Base-by-base conservation (phyloP, 768 basidiomycete species). In the Calocera viscosa region DNA sequence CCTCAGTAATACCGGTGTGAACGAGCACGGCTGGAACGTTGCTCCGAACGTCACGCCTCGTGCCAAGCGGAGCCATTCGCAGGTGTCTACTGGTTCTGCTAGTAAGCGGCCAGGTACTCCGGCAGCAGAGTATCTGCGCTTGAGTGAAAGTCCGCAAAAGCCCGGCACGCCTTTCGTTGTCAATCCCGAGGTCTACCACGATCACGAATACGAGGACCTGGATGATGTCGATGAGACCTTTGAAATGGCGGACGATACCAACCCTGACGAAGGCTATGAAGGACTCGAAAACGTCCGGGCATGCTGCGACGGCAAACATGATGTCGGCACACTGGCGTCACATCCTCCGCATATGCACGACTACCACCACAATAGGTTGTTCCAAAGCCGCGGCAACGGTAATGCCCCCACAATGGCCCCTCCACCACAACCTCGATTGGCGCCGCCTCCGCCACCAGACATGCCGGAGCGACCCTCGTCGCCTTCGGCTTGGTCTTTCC, bases 281-380 rank as follows among this genome's bases (percentile, higher is more conserved):
- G 94, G 93, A 0, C 76, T 98, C 66, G 94, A 97, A 78, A 97
- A 98, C 72, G 94, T 97, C 24, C 83, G 95, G 26, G 93, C 89
- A 0, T 93, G 91, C 74, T 93, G 90, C 72, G 90, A 91, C 74
- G 91, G 90, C 22, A 81, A 84, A 64, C 91, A 94, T 75, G 92
- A 90, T 0, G 90, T 94, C 19, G 90, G 90, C 0, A 83, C 82
- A 68, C 65, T 73, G 41, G 65, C 66, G 7, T 43, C 78, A 80
- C 39, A 82, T 80, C 33, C 67, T 19, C 66, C 65, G 24, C 68
- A 67, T 64, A 70, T 68, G 39, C 80, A 82, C 17, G 77, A 78
- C 41, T 81, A 83, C 63, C 83, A 84, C 65, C 86, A 86, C 53
- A 85, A 84, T 30, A 19, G 38, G 17, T 2, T 35, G 26, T 47